Conservation (phyloP, 2,329 filamentous ascomycete genomes). For the Coniochaeta pulveracea region DNA sequence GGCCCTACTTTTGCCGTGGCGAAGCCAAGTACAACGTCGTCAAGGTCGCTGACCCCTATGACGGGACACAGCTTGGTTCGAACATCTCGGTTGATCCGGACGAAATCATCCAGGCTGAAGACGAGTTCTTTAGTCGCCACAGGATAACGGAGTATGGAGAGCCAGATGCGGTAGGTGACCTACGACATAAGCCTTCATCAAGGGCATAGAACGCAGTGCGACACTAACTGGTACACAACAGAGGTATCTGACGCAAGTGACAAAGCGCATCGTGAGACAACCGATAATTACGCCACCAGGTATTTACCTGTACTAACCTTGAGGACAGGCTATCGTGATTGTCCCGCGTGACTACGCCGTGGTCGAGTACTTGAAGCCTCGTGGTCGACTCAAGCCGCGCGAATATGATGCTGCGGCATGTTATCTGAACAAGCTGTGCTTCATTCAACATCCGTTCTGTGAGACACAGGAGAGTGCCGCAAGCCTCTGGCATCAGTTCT, state of each 20-base stretch:
- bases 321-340: constrained; percentile 1
- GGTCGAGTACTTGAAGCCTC: background rate
- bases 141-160: constrained; percentile 10
- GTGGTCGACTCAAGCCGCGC: background rate
- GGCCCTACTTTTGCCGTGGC: no score
- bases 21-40: constrained; percentile 10
- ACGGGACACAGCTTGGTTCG: constrained; percentile 5
- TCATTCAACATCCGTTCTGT: background rate
- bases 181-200: constrained; percentile 13
- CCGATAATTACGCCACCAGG: no score
- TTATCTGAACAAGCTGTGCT: background rate
- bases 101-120: background rate
- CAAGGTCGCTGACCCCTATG: constrained; percentile 16
- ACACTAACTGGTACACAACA: background rate
- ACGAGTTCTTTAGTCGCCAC: background rate
- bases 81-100: background rate
- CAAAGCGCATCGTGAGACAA: no score
- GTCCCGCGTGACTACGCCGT: background rate
- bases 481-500: background rate
- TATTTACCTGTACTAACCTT: no score
- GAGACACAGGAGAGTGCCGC: background rate
- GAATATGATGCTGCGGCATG: background rate
- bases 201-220: background rate
- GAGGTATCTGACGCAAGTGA: background rate
- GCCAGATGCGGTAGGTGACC: constrained; percentile 16